A percentile compares a stretch with the other conserved stretches of the same genome.
phyloP scores from a whole-genome alignment of 1,139 yeast species.

The Scheffersomyces cryptocercus region DNA sequence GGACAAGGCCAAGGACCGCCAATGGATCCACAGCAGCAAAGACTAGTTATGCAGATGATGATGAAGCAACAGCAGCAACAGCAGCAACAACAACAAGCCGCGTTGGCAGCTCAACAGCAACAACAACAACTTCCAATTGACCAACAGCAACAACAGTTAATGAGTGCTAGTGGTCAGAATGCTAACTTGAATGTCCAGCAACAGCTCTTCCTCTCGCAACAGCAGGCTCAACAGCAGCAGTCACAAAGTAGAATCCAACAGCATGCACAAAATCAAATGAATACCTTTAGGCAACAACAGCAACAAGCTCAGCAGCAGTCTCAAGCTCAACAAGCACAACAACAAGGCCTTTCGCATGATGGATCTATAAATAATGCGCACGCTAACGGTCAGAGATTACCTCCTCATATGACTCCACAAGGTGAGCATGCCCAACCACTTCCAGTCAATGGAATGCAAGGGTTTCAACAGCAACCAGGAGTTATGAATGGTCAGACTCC shows the following conservation, averaged over 20 bases:
- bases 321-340: constrained; percentile 15
- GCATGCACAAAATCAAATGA: constrained; percentile 56
- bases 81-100: constrained; percentile 16
- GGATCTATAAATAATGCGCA: constrained; percentile 20
- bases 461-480: constrained; percentile 10
- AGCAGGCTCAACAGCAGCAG: constrained; percentile 15
- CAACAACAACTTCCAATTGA: constrained; percentile 13
- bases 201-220: constrained; percentile 26
- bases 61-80: constrained; percentile 24
- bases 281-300: constrained; percentile 49
- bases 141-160: constrained; percentile 21
- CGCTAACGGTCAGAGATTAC: constrained; percentile 18
- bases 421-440: constrained; percentile 17
- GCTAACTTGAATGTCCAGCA: constrained; percentile 21
- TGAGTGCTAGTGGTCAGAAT: constrained; percentile 13
- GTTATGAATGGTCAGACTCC: constrained; percentile 6
- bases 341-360: constrained; percentile 9
- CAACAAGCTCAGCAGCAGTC: constrained; percentile 27
- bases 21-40: constrained; percentile 15
- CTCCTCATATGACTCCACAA: constrained; percentile 22
- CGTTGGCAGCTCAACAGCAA: constrained; percentile 13
- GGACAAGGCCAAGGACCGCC: too few species aligned
- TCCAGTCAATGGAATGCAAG: constrained; percentile 12
- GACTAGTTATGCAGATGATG: constrained; percentile 25
- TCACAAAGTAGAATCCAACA: constrained; percentile 43